Base-by-base conservation (phyloP, 192 early-diverging fungal species). In the Blastocladiella britannica region DNA sequence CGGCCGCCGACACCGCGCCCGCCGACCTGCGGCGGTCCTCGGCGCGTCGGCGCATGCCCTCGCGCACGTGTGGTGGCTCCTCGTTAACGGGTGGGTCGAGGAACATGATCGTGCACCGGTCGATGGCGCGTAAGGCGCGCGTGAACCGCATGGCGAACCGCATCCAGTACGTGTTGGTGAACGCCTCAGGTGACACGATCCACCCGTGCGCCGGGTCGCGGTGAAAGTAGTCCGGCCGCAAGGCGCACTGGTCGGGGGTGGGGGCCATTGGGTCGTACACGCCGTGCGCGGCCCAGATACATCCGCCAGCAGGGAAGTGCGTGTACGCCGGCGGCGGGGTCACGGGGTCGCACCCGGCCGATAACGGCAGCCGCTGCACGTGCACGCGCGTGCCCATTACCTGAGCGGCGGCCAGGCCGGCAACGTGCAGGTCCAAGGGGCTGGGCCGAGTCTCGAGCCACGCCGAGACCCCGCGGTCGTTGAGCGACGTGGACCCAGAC, bases 1-100 rank as follows among this genome's bases (percentile, higher is more conserved):
- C n/a, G n/a, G n/a, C n/a, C n/a, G n/a, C n/a, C n/a, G n/a, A n/a
- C n/a, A n/a, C n/a, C n/a, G n/a, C n/a, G n/a, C n/a, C n/a, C n/a
- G n/a, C n/a, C n/a, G n/a, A n/a, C n/a, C n/a, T n/a, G n/a, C n/a
- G n/a, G n/a, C n/a, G n/a, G n/a, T n/a, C n/a, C n/a, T n/a, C n/a
- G n/a, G 57, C 22, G 7, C 29, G 47, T 2, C 47, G 63, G 18
- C 61, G 57, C 0, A 67, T 53, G 15, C 65, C 61, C 15, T 54
- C 62, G 18, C 65, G 66, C 12, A 75, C 57, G 22, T 65, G 59
- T 9, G 77, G 72, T n/a, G 77, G 77, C 5, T 63, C 58, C 29
- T 69, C 67, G 15, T 72, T 63, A 20, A 79, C 68, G 8, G 76
- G 70, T 2, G 79, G 76, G 31, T 81, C 74, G 31, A 81, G 59